Evolutionary conservation across 768 basidiomycete species (phyloP).

Genomic region (Saitozyma sp.): DNA sequence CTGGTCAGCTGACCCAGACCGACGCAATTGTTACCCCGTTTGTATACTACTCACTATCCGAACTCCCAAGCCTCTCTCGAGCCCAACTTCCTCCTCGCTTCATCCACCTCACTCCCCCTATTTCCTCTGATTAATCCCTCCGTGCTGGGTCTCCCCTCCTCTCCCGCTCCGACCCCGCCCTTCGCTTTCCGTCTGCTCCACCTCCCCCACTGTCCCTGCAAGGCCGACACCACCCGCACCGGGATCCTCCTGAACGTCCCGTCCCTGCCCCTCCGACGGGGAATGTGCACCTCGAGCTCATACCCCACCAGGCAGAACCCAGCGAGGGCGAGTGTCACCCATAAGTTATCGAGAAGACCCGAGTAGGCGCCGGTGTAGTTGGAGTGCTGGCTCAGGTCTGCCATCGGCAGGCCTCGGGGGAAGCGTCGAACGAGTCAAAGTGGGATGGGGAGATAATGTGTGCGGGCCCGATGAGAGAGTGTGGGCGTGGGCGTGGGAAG

Average conservation of each 20-base stretch:
- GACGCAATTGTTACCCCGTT: too few species aligned
- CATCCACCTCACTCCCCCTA: slow-evolving; percentile 4
- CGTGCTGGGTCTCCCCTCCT: slow-evolving; percentile 6
- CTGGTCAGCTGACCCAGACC: too few species aligned
- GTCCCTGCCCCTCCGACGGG: slow-evolving; percentile 38
- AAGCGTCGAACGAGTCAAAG: too few species aligned
- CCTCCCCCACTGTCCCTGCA: slow-evolving; percentile 19
- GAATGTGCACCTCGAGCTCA: slow-evolving; percentile 48
- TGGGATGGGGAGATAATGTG: background rate
- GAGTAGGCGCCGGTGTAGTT: slow-evolving; percentile 48
- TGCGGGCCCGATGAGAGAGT: background rate
- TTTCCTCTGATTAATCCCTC: background rate
- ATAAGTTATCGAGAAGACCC: slow-evolving; percentile 49
- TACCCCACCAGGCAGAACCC: slow-evolving; percentile 44
- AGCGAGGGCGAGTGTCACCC: slow-evolving; percentile 46
- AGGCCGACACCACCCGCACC: slow-evolving; percentile 23
- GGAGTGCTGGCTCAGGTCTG: slow-evolving; percentile 40
- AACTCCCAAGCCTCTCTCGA: slow-evolving; percentile 50
- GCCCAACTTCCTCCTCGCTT: slow-evolving; percentile 28
- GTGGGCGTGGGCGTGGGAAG: background rate
- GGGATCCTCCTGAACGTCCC: slow-evolving; percentile 33
- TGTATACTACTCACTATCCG: slow-evolving; percentile 40
- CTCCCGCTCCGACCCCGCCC: background rate
- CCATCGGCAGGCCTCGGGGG: slow-evolving; percentile 25
- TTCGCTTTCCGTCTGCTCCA: slow-evolving; percentile 4